Conservation (phyloP, 768 basidiomycete genomes). For the Boletus insuetus region DNA sequence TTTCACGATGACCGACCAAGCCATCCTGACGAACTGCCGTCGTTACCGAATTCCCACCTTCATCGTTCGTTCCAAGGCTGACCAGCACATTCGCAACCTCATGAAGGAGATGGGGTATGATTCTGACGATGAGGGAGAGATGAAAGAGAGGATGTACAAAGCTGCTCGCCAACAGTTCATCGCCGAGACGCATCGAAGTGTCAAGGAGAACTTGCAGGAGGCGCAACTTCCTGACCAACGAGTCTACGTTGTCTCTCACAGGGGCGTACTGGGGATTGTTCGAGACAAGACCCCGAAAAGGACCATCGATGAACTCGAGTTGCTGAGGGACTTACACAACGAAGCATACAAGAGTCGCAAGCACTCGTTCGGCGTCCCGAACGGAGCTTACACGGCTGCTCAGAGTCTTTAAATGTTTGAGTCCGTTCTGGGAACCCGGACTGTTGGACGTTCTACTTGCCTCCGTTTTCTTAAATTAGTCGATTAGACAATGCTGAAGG, state of each 20-base stretch:
- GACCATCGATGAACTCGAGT: slow-evolving; percentile 27
- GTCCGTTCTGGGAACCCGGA: not conserved
- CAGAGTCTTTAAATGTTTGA: slow-evolving; percentile 11
- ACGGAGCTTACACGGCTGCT: not conserved
- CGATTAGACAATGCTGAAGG: not conserved
- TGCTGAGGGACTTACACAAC: slow-evolving; percentile 23
- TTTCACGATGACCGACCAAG: slow-evolving; percentile 36
- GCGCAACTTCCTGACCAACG: slow-evolving; percentile 28
- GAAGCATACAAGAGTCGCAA: slow-evolving; percentile 13
- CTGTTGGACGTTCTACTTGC: not conserved
- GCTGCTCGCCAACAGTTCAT: slow-evolving; percentile 29
- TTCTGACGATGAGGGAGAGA: slow-evolving; percentile 18
- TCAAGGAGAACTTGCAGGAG: slow-evolving; percentile 22
- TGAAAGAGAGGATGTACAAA: slow-evolving; percentile 18
- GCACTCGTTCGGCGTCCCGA: slow-evolving; percentile 7
- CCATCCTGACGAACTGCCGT: slow-evolving; percentile 32
- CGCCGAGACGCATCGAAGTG: slow-evolving; percentile 22
- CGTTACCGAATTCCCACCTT: slow-evolving; percentile 35
- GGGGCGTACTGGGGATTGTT: slow-evolving; percentile 22
- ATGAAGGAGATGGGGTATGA: slow-evolving; percentile 29
- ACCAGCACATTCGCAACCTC: slow-evolving; percentile 30
- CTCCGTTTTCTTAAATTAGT: not conserved
- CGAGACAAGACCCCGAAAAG: slow-evolving; percentile 20
- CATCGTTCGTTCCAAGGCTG: slow-evolving; percentile 38
- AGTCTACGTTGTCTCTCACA: slow-evolving; percentile 30